Evolutionary conservation across 306 rosid genomes (phyloP).

Genomic region (Cucumis cinereus): DNA sequence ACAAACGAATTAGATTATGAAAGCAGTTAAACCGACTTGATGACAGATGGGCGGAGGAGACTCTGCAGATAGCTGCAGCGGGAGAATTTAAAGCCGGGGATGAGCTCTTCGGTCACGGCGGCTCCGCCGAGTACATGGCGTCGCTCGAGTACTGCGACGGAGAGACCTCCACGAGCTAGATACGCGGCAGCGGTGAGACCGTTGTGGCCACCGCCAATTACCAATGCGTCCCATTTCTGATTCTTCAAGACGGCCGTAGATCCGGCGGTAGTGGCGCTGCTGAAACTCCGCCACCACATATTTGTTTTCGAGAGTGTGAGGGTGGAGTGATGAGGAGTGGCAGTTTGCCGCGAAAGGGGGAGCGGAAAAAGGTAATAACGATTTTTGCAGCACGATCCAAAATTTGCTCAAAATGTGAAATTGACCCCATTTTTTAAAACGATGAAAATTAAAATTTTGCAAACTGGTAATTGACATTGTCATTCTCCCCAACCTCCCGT

Average conservation of each 20-base stretch:
- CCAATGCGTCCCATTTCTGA: constrained; percentile 79
- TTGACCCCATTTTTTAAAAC: too few species aligned
- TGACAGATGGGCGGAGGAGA: constrained; percentile 74
- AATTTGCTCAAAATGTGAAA: too few species aligned
- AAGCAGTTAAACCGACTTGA: constrained; percentile 24
- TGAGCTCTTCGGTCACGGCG: constrained; percentile 70
- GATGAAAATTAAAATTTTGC: too few species aligned
- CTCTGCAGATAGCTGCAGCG: constrained; percentile 94
- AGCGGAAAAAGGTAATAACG: too few species aligned
- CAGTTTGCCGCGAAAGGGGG: too few species aligned
- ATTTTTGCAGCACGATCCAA: too few species aligned
- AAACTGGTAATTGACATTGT: too few species aligned
- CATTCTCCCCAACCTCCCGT: too few species aligned
- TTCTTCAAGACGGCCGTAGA: constrained; percentile 20
- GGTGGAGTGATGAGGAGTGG: not conserved
- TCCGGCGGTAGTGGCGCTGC: constrained; percentile 21
- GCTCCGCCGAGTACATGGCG: constrained; percentile 92
- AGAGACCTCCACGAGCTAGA: constrained; percentile 74
- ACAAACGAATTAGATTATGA: not conserved
- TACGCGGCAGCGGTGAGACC: constrained; percentile 90
- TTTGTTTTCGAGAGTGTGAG: not conserved
- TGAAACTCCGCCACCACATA: constrained; percentile 74
- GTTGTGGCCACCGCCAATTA: constrained; percentile 93
- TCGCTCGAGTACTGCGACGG: constrained; percentile 87
- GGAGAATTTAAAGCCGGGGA: constrained; percentile 83